phyloP scores from a whole-genome alignment of 129 eudicot species.

The Daucus carota region DH1_v3.0 NC_030381.2:11000501-11001000 shows the following conservation, averaged over 20 bases:
- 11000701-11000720: constrained; percentile 84
- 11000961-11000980: constrained; percentile 86
- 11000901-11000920: constrained; percentile 81
- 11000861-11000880: constrained; percentile 97
- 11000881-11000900: constrained; percentile 98
- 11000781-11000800: constrained; percentile 99
- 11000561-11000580: constrained; percentile 96
- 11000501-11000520: constrained; percentile 94
- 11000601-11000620: constrained; percentile 89
- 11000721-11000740: constrained; percentile 96
- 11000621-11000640: constrained; percentile 92
- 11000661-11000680: constrained; percentile 50
- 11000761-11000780: constrained; percentile 98
- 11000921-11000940: constrained; percentile 59
- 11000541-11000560: constrained; percentile 99
- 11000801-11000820: constrained; percentile 95
- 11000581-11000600: constrained; percentile 90
- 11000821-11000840: constrained; percentile 96
- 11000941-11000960: constrained; percentile 87
- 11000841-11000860: constrained; percentile 53
- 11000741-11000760: constrained; percentile 93
- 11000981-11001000: constrained; percentile 85
- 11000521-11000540: constrained; percentile 90
- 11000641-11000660: constrained; percentile 73
- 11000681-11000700: constrained; percentile 90